phyloP scores from a whole-genome alignment of 495 filamentous ascomycete genomes.

The Hypoxylon perforatum region DNA sequence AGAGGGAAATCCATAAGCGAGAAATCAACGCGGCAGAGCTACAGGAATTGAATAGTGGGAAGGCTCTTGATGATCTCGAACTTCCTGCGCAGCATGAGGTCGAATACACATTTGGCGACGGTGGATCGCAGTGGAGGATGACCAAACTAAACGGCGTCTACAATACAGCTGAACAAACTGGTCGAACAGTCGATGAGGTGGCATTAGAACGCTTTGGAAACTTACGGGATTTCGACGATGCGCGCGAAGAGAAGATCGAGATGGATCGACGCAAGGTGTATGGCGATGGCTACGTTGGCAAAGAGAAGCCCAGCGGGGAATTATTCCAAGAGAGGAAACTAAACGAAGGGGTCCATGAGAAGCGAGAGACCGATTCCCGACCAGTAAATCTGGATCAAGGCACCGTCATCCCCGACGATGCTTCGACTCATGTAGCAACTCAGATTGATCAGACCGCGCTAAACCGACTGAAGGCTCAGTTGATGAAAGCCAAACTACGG shows the following conservation, averaged over 20 bases:
- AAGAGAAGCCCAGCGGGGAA: slow-evolving; percentile 89
- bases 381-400: slow-evolving; percentile 57
- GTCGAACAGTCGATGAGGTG: slow-evolving; percentile 77
- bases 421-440: slow-evolving; percentile 50
- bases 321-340: slow-evolving; percentile 76
- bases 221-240: slow-evolving; percentile 88
- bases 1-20: slow-evolving; percentile 80
- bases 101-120: slow-evolving; percentile 88
- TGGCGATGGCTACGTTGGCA: slow-evolving; percentile 85
- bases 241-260: slow-evolving; percentile 93
- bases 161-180: slow-evolving; percentile 78
- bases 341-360: slow-evolving; percentile 57
- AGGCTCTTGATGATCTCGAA: slow-evolving; percentile 54
- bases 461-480: slow-evolving; percentile 89
- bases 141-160: slow-evolving; percentile 90
- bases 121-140: slow-evolving; percentile 94
- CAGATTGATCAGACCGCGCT: slow-evolving; percentile 78
- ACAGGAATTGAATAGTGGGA: slow-evolving; percentile 63
- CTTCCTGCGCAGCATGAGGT: slow-evolving; percentile 71
- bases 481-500: slow-evolving; percentile 92
- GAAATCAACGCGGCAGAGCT: slow-evolving; percentile 80
- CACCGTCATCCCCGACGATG: slow-evolving; percentile 55
- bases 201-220: slow-evolving; percentile 85
- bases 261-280: slow-evolving; percentile 86
- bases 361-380: slow-evolving; percentile 48